phyloP scores from a whole-genome alignment of 768 basidiomycete genomes.

The Suillus luteus region DNA sequence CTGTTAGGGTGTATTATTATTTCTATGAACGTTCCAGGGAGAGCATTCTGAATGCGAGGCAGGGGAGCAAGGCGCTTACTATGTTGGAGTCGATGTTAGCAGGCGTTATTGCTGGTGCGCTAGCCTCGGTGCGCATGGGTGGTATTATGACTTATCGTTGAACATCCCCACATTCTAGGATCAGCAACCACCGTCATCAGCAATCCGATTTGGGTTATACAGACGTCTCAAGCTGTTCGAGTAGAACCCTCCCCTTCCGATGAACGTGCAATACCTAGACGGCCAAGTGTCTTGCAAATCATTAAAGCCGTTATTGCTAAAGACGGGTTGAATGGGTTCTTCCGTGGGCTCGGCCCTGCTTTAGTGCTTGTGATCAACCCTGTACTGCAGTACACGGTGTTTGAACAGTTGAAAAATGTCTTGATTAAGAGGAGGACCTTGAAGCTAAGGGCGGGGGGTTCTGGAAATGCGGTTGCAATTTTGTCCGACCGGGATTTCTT shows the following conservation, averaged over 20 bases:
- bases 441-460: conserved; percentile 50
- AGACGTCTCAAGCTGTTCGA: conserved; percentile 83
- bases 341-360: conserved; percentile 93
- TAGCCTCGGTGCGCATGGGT: background rate
- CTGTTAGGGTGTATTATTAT: conserved; percentile 83
- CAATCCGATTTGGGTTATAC: conserved; percentile 97
- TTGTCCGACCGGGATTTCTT: conserved; percentile 91
- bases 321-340: conserved; percentile 79
- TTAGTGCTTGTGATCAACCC: conserved; percentile 93
- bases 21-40: conserved; percentile 79
- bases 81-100: conserved; percentile 90
- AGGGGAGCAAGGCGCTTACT: conserved; percentile 67
- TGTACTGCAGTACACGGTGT: conserved; percentile 89
- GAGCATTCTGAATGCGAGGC: conserved; percentile 53
- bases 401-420: conserved; percentile 92
- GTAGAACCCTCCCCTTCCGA: conserved; percentile 38
- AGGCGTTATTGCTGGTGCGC: conserved; percentile 80
- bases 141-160: background rate
- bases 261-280: conserved; percentile 39
- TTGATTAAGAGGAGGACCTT: conserved; percentile 64
- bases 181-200: conserved; percentile 85
- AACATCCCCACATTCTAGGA: conserved; percentile 44
- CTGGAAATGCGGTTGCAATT: conserved; percentile 44
- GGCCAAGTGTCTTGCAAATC: conserved; percentile 65
- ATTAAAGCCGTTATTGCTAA: conserved; percentile 67